These are phyloP conservation scores for Kregervanrija fluxuum DNA, from an alignment of 805 yeast species.

Conservation along the genomic window DNA sequence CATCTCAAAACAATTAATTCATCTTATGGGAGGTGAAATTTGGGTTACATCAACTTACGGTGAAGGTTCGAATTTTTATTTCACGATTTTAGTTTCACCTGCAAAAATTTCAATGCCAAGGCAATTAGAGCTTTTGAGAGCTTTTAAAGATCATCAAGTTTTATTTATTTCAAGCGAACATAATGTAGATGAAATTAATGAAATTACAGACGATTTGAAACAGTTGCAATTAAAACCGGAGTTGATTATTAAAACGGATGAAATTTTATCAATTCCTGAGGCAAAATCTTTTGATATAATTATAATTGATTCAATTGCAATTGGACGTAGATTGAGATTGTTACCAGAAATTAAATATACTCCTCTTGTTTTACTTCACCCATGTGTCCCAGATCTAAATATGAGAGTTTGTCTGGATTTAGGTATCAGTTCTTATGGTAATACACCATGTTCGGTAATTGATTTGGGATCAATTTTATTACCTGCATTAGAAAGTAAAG, in stretches of 20 bases:
- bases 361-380: slow-evolving; percentile 74
- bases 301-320: slow-evolving; percentile 72
- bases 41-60: slow-evolving; percentile 85
- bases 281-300: slow-evolving; percentile 70
- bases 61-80: slow-evolving; percentile 75
- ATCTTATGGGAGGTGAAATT: slow-evolving; percentile 88
- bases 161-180: slow-evolving; percentile 65
- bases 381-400: slow-evolving; percentile 67
- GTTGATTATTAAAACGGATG: slow-evolving; percentile 37
- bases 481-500: slow-evolving; percentile 79
- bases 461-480: slow-evolving; percentile 78
- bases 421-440: slow-evolving; percentile 84
- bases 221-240: slow-evolving; percentile 53
- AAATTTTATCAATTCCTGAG: slow-evolving; percentile 43
- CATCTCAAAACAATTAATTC: slow-evolving; percentile 80
- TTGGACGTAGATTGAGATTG: slow-evolving; percentile 60
- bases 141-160: slow-evolving; percentile 65
- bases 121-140: slow-evolving; percentile 61
- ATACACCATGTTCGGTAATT: slow-evolving; percentile 76
- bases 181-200: slow-evolving; percentile 39
- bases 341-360: slow-evolving; percentile 76
- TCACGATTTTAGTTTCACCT: slow-evolving; percentile 73
- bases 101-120: slow-evolving; percentile 55
- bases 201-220: slow-evolving; percentile 42
- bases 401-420: slow-evolving; percentile 78